Evolutionary conservation across 805 yeast species (phyloP).

Genomic region (Candida methanosorbosa): DNA sequence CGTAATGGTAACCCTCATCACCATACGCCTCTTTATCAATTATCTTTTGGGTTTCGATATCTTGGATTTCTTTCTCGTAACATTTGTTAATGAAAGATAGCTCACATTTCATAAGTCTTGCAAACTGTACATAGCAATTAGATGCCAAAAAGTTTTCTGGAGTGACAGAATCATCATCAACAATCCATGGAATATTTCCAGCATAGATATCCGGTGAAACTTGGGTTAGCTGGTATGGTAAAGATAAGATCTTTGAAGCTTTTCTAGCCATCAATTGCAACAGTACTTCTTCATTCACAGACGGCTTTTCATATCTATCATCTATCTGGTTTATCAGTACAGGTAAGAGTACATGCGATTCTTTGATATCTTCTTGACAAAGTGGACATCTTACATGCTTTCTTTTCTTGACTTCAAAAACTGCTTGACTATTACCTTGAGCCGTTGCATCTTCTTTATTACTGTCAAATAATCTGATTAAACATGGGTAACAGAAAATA

Average conservation of each 20-base stretch:
- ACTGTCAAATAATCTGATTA: conserved; percentile 61
- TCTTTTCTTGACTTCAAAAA: too few relatives aligned
- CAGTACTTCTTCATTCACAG: conserved; percentile 42
- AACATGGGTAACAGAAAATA: conserved; percentile 76
- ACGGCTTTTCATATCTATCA: conserved; percentile 51
- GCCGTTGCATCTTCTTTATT: conserved; percentile 27
- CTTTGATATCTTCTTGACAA: conserved; percentile 51
- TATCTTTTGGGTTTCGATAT: conserved; percentile 40
- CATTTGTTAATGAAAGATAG: conserved; percentile 41
- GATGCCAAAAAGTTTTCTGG: conserved; percentile 15
- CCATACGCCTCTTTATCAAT: conserved; percentile 53
- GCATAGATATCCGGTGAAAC: conserved; percentile 14
- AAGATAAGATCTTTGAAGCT: conserved; percentile 21
- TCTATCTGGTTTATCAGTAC: conserved; percentile 46
- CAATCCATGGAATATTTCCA: conserved; percentile 52
- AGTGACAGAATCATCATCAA: conserved; percentile 11
- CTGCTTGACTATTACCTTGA: neutral
- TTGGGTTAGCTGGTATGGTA: conserved; percentile 21
- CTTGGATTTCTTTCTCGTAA: conserved; percentile 50
- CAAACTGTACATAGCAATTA: conserved; percentile 33
- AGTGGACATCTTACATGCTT: conserved; percentile 72
- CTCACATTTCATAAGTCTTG: conserved; percentile 66
- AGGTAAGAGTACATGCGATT: conserved; percentile 53
- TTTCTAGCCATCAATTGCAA: conserved; percentile 58
- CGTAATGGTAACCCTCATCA: conserved; percentile 47